These are phyloP conservation scores for Flammula alnicola DNA, from an alignment of 1,284 basidiomycete species.

Conservation along the genomic window DNA sequence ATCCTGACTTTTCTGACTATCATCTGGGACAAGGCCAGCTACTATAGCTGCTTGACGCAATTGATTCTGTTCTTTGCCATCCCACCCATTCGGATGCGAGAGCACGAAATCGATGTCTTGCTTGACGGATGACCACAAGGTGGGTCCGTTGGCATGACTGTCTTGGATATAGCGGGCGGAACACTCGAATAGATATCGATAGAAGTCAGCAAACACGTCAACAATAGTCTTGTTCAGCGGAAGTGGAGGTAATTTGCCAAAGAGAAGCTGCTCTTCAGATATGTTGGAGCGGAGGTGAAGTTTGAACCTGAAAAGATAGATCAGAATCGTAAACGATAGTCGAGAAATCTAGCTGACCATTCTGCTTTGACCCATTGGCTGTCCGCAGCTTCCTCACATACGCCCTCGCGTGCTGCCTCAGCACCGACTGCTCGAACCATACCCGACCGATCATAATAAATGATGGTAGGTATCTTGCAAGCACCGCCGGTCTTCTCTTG, in stretches of 20 bases:
- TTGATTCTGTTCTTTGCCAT: constrained; percentile 38
- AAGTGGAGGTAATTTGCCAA: constrained; percentile 31
- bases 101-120: constrained; percentile 36
- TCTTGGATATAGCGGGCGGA: constrained; percentile 51
- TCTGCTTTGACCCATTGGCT: too few species aligned
- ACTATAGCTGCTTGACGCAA: constrained; percentile 39
- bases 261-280: not conserved
- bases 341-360: constrained; percentile 6
- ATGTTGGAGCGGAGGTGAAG: too few species aligned
- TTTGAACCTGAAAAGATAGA: constrained; percentile 7
- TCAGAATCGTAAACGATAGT: constrained; percentile 11
- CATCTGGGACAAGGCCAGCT: constrained; percentile 38
- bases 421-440: constrained; percentile 19
- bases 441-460: too few species aligned
- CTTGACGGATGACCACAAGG: constrained; percentile 34
- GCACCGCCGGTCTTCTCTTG: constrained; percentile 15
- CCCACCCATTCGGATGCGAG: constrained; percentile 47
- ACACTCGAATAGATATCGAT: constrained; percentile 51
- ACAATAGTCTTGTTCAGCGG: constrained; percentile 45
- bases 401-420: constrained; percentile 18
- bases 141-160: constrained; percentile 45
- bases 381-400: constrained; percentile 18
- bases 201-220: constrained; percentile 50
- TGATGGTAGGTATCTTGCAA: too few species aligned
- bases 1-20: constrained; percentile 28